Evolutionary conservation across 169 alveolate genomes (phyloP).

Genomic region (Cryptosporidium sp.): DNA sequence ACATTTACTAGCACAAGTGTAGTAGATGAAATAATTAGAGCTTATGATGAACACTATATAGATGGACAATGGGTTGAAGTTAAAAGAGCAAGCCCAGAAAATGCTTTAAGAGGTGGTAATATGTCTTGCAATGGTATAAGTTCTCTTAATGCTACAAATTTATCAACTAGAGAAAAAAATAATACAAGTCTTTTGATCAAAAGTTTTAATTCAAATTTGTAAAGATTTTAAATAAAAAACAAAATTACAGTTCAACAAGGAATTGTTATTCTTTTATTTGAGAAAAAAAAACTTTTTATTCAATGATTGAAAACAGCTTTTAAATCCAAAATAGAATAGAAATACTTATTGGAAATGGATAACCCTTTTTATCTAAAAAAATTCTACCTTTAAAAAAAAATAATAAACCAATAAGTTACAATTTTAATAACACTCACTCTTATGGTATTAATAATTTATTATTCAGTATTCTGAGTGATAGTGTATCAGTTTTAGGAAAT

Average conservation of each 20-base stretch:
- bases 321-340: background rate
- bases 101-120: constrained; percentile 71
- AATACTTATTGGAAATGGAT: background rate
- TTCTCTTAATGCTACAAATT: constrained; percentile 43
- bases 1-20: constrained; percentile 84
- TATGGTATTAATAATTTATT: background rate
- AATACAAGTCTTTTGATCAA: constrained; percentile 28
- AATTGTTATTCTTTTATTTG: too few species aligned
- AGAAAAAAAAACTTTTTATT: background rate
- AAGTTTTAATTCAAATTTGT: constrained; percentile 57
- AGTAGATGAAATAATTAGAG: constrained; percentile 87
- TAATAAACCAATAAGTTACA: background rate
- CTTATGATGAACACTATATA: constrained; percentile 83
- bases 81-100: constrained; percentile 89
- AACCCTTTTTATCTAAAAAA: background rate
- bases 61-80: constrained; percentile 91
- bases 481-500: too few species aligned
- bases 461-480: background rate
- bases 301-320: background rate
- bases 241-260: background rate
- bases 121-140: constrained; percentile 31
- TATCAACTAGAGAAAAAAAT: constrained; percentile 55
- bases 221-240: background rate
- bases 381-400: background rate
- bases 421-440: background rate